phyloP scores from a whole-genome alignment of 2,329 filamentous ascomycete genomes.

The Botrytis byssoidea region DNA sequence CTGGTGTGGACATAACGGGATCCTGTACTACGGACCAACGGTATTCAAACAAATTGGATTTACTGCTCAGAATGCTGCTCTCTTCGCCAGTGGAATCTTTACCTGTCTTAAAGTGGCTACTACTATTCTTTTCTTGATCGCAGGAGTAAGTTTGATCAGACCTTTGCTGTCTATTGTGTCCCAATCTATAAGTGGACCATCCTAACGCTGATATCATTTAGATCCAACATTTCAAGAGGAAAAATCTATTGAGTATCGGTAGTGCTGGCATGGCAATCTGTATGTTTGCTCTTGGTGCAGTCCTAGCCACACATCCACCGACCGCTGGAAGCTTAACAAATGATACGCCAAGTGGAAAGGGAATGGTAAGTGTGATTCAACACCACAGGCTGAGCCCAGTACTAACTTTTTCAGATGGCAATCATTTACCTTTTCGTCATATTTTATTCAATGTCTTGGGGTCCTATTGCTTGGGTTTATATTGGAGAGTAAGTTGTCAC shows the following conservation, averaged over 20 bases:
- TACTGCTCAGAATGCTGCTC: slow-evolving; percentile 24
- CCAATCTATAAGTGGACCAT: neutral
- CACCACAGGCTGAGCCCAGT: neutral
- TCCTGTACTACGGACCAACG: slow-evolving; percentile 14
- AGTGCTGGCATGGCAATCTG: slow-evolving; percentile 14
- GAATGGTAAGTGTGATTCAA: neutral
- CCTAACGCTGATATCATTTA: neutral
- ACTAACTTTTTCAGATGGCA: slow-evolving; percentile 11
- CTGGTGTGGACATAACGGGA: slow-evolving; percentile 16
- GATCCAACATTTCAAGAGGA: slow-evolving; percentile 17
- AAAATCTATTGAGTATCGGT: slow-evolving; percentile 2
- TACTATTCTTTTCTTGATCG: slow-evolving; percentile 19
- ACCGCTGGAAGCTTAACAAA: neutral
- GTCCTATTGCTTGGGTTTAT: slow-evolving; percentile 15
- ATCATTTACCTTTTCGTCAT: slow-evolving; percentile 18
- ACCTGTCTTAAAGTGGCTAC: slow-evolving; percentile 24
- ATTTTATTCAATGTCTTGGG: slow-evolving; percentile 18
- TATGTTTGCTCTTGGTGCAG: slow-evolving; percentile 14
- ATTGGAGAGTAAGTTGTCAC: slow-evolving; percentile 12
- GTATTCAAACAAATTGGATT: slow-evolving; percentile 25
- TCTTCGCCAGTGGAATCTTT: slow-evolving; percentile 25
- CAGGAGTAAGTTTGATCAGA: slow-evolving; percentile 4
- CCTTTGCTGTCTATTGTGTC: neutral
- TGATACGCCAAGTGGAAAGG: slow-evolving; percentile 15
- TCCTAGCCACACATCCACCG: slow-evolving; percentile 16